A percentile compares a stretch with the other conserved stretches of the same genome.
These are phyloP conservation scores for Epicoccum sorghinum DNA, from an alignment of 2,329 filamentous ascomycete genomes.

Conservation along the genomic window DNA sequence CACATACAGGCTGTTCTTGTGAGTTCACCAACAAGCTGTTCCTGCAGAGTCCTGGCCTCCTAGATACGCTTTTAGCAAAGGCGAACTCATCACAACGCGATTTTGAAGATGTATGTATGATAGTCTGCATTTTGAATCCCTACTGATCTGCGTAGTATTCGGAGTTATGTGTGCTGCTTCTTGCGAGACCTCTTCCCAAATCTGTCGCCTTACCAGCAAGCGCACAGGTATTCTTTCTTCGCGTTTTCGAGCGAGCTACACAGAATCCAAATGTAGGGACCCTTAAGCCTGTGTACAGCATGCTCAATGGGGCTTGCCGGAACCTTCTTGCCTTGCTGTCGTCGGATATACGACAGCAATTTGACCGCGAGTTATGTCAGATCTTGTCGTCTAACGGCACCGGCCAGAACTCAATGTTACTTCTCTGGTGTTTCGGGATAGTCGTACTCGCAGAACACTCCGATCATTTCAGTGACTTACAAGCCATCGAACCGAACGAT, in stretches of 20 bases:
- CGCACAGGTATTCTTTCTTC: constrained; percentile 44
- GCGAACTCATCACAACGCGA: constrained; percentile 37
- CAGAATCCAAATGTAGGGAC: constrained; percentile 30
- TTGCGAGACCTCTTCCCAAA: constrained; percentile 41
- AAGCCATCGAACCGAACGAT: constrained; percentile 8
- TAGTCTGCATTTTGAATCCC: no score
- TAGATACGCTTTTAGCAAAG: constrained; percentile 42
- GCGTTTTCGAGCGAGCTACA: constrained; percentile 36
- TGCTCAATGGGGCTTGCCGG: constrained; percentile 46
- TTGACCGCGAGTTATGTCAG: constrained; percentile 37
- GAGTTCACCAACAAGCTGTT: constrained; percentile 42
- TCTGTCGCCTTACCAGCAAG: constrained; percentile 38
- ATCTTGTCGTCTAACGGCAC: constrained; percentile 33
- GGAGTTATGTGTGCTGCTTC: constrained; percentile 39
- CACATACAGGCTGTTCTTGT: constrained; percentile 32
- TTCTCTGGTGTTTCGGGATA: constrained; percentile 44
- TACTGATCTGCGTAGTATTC: constrained; percentile 25
- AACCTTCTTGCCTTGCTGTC: constrained; percentile 36
- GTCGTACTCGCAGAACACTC: constrained; percentile 36
- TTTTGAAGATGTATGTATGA: constrained; percentile 38
- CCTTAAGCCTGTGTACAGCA: constrained; percentile 37
- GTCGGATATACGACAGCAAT: constrained; percentile 23
- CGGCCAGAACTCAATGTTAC: constrained; percentile 34
- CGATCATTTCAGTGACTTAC: constrained; percentile 3
- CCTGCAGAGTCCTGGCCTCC: constrained; percentile 35